phyloP scores from a whole-genome alignment of 805 yeast genomes.

The Lipomyces chichibuensis region DNA sequence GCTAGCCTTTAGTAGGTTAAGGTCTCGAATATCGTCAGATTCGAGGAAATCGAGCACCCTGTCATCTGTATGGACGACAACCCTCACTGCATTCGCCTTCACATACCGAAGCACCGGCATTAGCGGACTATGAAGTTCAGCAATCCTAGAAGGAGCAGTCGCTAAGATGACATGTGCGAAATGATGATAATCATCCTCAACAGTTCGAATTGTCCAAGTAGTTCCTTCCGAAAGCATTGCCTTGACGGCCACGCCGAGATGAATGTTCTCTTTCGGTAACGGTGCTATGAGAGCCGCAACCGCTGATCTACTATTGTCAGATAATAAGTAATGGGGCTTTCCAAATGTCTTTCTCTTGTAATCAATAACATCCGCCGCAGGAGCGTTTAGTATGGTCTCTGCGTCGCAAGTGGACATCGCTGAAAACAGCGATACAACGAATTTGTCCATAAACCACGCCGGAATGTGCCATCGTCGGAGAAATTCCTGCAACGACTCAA shows the following conservation, averaged over 20 bases:
- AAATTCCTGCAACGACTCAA: constrained; percentile 25
- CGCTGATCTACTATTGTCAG: constrained; percentile 23
- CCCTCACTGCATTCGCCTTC: constrained; percentile 20
- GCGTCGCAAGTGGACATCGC: constrained; percentile 28
- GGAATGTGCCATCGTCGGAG: constrained; percentile 23
- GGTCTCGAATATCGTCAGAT: constrained; percentile 23
- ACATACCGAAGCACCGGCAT: constrained; percentile 10
- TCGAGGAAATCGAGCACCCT: constrained; percentile 21
- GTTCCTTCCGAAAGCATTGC: constrained; percentile 22
- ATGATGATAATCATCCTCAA: constrained; percentile 13
- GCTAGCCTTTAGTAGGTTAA: constrained; percentile 20
- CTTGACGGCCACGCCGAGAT: constrained; percentile 23
- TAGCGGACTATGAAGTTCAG: constrained; percentile 15
- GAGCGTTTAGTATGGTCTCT: constrained; percentile 18
- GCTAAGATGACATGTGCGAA: constrained; percentile 29
- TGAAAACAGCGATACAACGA: constrained; percentile 24
- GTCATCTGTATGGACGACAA: constrained; percentile 31
- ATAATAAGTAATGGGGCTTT: constrained; percentile 28
- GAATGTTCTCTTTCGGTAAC: constrained; percentile 18
- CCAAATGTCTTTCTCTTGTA: constrained; percentile 25
- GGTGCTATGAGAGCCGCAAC: constrained; percentile 25
- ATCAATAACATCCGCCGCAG: constrained; percentile 31
- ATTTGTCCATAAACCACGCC: constrained; percentile 20
- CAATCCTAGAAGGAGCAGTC: constrained; percentile 18
- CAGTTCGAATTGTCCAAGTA: constrained; percentile 25